phyloP scores from a whole-genome alignment of 345 rosid genomes.

The Bruguiera gymnorhiza region DNA sequence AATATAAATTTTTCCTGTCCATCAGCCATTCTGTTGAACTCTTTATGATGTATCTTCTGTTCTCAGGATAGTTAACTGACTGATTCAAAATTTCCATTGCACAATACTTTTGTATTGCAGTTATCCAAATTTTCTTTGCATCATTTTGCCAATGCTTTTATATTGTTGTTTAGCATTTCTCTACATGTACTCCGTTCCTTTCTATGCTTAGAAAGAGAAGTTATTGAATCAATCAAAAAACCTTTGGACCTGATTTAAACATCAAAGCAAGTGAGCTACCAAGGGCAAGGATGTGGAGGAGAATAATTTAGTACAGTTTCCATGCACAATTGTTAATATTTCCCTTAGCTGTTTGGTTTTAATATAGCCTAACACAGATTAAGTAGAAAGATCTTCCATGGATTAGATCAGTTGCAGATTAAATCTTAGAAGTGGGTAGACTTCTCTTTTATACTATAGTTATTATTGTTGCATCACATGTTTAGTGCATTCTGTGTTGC shows the following conservation, averaged over 20 bases:
- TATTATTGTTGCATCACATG: constrained; percentile 5
- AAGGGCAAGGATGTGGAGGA: neutral
- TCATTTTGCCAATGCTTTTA: too few species aligned
- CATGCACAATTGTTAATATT: too few species aligned
- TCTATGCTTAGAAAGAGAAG: too few species aligned
- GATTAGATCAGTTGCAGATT: neutral
- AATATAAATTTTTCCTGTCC: neutral
- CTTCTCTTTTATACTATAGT: constrained; percentile 2
- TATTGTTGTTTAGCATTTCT: too few species aligned
- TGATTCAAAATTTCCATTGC: neutral
- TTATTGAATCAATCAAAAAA: too few species aligned
- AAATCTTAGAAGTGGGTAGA: constrained; percentile 2
- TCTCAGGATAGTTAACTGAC: neutral
- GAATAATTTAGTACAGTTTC: neutral
- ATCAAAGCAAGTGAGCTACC: too few species aligned
- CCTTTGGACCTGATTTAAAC: too few species aligned
- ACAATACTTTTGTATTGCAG: neutral
- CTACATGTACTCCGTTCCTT: too few species aligned
- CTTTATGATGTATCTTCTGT: neutral
- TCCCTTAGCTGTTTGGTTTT: too few species aligned
- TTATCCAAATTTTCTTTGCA: neutral
- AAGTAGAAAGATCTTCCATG: neutral
- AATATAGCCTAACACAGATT: too few species aligned
- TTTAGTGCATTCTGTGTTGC: neutral
- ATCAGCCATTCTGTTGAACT: neutral